Evolutionary conservation across 495 filamentous ascomycete species (phyloP), one percentile per base, ranked within the genome.

Genomic region (Usnea hakonensis): DNA sequence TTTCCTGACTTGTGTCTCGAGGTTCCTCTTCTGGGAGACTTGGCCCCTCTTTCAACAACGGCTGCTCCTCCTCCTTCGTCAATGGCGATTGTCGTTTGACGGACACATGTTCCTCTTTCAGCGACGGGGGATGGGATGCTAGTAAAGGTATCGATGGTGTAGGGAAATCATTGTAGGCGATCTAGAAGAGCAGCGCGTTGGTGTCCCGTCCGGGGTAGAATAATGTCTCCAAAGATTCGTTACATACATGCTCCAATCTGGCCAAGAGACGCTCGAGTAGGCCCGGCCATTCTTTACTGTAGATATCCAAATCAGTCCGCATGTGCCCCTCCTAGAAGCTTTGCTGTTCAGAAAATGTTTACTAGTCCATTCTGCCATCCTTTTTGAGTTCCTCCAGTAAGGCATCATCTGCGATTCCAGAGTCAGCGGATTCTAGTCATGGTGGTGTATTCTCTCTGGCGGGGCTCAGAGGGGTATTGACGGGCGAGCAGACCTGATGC

Each of bases 281-380:
- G 50, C 65, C 71, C 33, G 78, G 74, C 83, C 83, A 86, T 76
- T 79, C 77, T 38, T 76, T 74, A 66, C 83, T 86, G 54, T 41
- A 32, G 57, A 63, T 58, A 71, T 79, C 64, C 76, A 69, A 63
- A 60, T 48, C 40, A 55, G 21, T 63, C 52, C 6, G 23, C 30
- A 36, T 14, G 17, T 17, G 5, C 21, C 8, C 19, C n/a, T 30
- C 13, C 26, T 16, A 10, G 38, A 32, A 3, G 28, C 14, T 26
- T 26, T 30, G 46, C 46, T 30, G 40, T 30, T 30, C 9, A 43
- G 53, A 53, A 65, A n/a, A n/a, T n/a, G 71, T 78, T 73, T 81
- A 91, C 90, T 82, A 78, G 65, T 90, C 84, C 73, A 93, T 84
- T 30, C 78, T 74, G 46, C 85, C 85, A 72, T 87, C 87, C 65